Evolutionary conservation across 257 asterid genomes (phyloP), one percentile per base, ranked within the genome.

Genomic region (Scutellaria baicalensis): DNA sequence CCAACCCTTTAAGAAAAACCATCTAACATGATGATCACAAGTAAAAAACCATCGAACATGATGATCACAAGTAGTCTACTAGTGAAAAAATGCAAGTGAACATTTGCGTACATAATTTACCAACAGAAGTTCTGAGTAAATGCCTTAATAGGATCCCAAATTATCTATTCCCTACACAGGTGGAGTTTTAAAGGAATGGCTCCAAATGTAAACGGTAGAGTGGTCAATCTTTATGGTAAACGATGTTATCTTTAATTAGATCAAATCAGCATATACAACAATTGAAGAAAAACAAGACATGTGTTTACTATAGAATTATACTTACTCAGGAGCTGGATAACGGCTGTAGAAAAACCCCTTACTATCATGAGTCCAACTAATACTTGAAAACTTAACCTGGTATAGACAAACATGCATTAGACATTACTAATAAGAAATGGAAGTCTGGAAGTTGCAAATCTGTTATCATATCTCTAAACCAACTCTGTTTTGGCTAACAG

Each of bases 291-390:
- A 70, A 6, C 14, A 36, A 48, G 47, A 31, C 20, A 61, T 9
- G 38, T 16, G 33, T 61, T 18, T 6, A 8, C 39, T 27, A 64
- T n/a, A 16, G 16, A 48, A 61, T 10, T 57, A 33, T 52, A 74
- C 98, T 80, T 81, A 94, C 96, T 56, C 74, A 6, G 93, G 98
- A 76, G 93, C 81, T 52, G 97, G 99, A 75, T 88, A 94, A 55
- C 99, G 96, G 82, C 95, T 80, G 81, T 93, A 91, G 83, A 91
- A 93, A 73, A 89, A 93, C 5, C 99, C 99, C 79, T 85, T 91
- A 83, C 82, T 69, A 69, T 94, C 99, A 78, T 83, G 89, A 0
- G 97, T 94, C 97, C 99, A 94, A 74, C 92, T 81, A 54, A 86
- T 61, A 40, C 60, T 47, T 18, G 97, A 87, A 76, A 93, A 93